Base-by-base conservation (phyloP, 2,329 filamentous ascomycete species). In the Botrytis galanthina region DNA sequence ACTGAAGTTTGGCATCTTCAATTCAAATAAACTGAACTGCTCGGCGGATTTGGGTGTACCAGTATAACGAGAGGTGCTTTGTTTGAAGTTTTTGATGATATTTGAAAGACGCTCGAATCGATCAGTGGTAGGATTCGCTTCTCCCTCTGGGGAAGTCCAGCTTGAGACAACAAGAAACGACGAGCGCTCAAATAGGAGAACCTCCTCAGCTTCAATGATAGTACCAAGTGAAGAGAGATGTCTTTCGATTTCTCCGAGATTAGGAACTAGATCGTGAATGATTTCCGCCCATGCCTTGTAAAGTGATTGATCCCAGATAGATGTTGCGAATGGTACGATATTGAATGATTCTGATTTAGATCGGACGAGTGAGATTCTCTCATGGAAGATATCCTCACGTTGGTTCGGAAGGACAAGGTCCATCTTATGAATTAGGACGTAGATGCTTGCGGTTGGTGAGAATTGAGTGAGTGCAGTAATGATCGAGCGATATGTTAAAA, bases 221-320 rank as follows among this genome's bases (percentile, higher is more conserved):
- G 92, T 88, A 9, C 95, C 94, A 44, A 99, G 88, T 54, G 93
- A 90, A 51, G 89, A 89, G 16, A 99, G 88, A 81, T 98, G 93
- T 32, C 89, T 89, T 83, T 98, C 95, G 77, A 99, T 98, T 62
- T 93, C 89, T 29, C 90, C 86, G 1, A 98, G 89, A 79, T 98
- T 98, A 5, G 96, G 96, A n/a, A 98, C 96, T 63, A 99, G 87
- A 81, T 95, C 95, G 86, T 99, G 96, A 75, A 99, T 98, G 79
- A 99, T 98, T 81, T 93, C 93, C 0, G 96, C 96, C 96, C 96
- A 99, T 1, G 96, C 96, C 83, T 97, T 97, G 86, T 98, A 99
- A 54, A 99, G 86, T 72, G 93, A 97, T 85, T 99, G 96, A 81
- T 99, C 96, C 96, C 96, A 99, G 81, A 99, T 99, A 72, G 93